These are phyloP conservation scores for Nephelium lappaceum DNA, from an alignment of 345 rosid genomes.

Conservation along the genomic window DNA sequence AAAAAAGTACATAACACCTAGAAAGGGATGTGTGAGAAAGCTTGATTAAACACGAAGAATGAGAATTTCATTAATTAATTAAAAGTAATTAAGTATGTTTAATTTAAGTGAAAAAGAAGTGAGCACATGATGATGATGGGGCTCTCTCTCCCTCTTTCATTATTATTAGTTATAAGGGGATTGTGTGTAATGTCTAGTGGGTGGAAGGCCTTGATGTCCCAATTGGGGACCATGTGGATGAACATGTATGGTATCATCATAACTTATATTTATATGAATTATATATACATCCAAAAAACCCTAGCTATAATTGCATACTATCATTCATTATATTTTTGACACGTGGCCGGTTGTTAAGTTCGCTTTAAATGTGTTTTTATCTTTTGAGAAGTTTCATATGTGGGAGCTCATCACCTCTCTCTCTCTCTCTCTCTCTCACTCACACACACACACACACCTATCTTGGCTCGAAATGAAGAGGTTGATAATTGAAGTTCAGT, in stretches of 20 bases:
- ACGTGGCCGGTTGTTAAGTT: conserved; percentile 26
- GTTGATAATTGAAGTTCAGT: background rate
- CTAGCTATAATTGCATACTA: conserved; percentile 25
- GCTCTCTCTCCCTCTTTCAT: conserved; percentile 1
- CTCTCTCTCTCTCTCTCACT: too few species aligned
- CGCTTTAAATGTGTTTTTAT: conserved; percentile 3
- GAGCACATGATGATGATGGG: conserved; percentile 27
- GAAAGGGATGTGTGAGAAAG: conserved; percentile 1
- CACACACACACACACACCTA: background rate
- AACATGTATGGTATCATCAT: conserved; percentile 35
- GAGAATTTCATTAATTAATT: conserved; percentile 3
- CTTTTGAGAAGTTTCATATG: conserved; percentile 20
- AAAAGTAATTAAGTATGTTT: conserved; percentile 17
- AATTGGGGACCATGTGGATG: conserved; percentile 55
- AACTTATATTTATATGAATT: background rate
- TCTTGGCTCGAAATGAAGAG: background rate
- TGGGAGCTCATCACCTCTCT: conserved; percentile 15
- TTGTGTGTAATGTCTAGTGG: conserved; percentile 32
- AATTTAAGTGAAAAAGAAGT: background rate
- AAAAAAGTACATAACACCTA: too few species aligned
- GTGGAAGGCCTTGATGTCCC: conserved; percentile 42
- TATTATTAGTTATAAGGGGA: conserved; percentile 1
- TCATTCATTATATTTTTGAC: conserved; percentile 19
- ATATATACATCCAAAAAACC: conserved; percentile 11
- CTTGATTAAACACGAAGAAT: conserved; percentile 7